phyloP scores from a whole-genome alignment of 768 basidiomycete species.

The Suillus fuscotomentosus region DNA sequence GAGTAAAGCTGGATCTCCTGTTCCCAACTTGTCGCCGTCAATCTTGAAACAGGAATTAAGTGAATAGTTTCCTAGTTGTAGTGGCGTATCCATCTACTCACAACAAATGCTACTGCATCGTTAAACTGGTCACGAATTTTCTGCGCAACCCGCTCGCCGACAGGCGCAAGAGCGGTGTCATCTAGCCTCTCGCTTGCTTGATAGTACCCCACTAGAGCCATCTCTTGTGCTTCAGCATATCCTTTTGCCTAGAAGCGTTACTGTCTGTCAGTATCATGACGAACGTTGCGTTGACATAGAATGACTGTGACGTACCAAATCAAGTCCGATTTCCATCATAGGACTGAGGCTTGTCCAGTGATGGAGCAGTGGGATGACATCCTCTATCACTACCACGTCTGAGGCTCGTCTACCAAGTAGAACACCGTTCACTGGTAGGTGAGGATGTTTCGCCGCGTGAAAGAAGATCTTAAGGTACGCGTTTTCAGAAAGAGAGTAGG shows the following conservation, averaged over 20 bases:
- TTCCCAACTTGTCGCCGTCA: constrained; percentile 57
- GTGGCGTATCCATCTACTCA: constrained; percentile 32
- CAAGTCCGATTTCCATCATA: constrained; percentile 85
- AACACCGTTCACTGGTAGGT: constrained; percentile 72
- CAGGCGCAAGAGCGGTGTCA: constrained; percentile 58
- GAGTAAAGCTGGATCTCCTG: constrained; percentile 51
- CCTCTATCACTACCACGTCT: constrained; percentile 47
- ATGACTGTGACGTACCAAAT: constrained; percentile 49
- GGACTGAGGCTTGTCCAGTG: constrained; percentile 84
- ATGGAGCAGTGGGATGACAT: constrained; percentile 77
- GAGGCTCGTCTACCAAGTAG: constrained; percentile 55
- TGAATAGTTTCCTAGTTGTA: constrained; percentile 4
- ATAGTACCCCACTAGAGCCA: constrained; percentile 71
- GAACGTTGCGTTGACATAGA: constrained; percentile 1
- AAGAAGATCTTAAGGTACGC: constrained; percentile 76
- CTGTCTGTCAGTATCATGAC: neutral
- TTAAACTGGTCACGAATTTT: constrained; percentile 53
- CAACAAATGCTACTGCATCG: constrained; percentile 69
- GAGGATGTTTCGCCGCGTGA: constrained; percentile 80
- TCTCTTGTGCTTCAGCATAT: constrained; percentile 52
- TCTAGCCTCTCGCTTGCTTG: constrained; percentile 68
- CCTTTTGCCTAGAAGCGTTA: constrained; percentile 46
- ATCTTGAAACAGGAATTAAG: constrained; percentile 37
- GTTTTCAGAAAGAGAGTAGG: constrained; percentile 54
- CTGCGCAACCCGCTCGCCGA: constrained; percentile 61